A percentile compares a stretch with the other conserved stretches of the same genome.
Conservation (phyloP, 2,329 filamentous ascomycete species). For the Aspergillus sp. region DNA sequence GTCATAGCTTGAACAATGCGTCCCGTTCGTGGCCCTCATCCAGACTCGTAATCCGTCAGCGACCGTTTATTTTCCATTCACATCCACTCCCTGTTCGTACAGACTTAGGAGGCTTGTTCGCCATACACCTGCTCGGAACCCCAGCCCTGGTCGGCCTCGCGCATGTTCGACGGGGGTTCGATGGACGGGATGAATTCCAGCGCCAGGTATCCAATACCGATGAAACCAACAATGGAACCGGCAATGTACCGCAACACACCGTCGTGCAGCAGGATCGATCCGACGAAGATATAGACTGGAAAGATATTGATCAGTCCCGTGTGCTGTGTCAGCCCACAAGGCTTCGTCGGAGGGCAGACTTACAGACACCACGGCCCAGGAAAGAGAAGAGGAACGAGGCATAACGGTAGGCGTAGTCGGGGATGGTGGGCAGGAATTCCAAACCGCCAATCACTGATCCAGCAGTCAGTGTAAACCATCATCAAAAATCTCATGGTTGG, state of each 20-base stretch:
- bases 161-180: conserved; percentile 74
- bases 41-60: not conserved
- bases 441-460: conserved; percentile 58
- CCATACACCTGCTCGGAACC: conserved; percentile 66
- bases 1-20: not conserved
- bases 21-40: conserved; percentile 15
- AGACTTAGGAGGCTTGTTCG: not conserved
- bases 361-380: conserved; percentile 88
- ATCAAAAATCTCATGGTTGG: not conserved
- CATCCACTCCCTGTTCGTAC: not conserved
- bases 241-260: conserved; percentile 62
- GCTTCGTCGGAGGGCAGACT: conserved; percentile 36
- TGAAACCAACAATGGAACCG: conserved; percentile 66
- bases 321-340: not conserved
- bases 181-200: conserved; percentile 72
- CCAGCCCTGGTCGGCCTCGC: conserved; percentile 67
- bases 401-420: conserved; percentile 84
- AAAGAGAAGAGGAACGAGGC: conserved; percentile 98
- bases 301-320: conserved; percentile 3
- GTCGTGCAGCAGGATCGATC: conserved; percentile 69
- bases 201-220: conserved; percentile 68
- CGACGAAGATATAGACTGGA: conserved; percentile 91
- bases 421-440: conserved; percentile 77
- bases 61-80: not conserved
- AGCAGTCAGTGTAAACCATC: conserved; percentile 17